Percentiles rank a stretch among this genome's conserved stretches.
phyloP scores from a whole-genome alignment of 2,329 filamentous ascomycete species.

The Mycosphaerella sp. region DNA sequence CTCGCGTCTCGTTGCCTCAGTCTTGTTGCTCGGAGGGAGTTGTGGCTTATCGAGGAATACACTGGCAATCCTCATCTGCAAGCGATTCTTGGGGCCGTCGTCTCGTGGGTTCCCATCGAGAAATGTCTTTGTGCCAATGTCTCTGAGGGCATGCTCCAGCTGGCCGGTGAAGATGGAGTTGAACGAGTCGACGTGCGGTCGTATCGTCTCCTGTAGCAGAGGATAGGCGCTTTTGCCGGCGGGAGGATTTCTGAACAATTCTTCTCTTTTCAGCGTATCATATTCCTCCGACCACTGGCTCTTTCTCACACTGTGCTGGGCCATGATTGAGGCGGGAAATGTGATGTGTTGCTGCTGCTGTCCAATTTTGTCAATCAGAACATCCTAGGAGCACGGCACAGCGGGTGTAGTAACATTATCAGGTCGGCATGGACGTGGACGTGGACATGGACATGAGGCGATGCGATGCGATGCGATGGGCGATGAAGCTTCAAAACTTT shows the following conservation, averaged over 20 bases:
- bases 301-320: constrained; percentile 4
- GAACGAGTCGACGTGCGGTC: constrained; percentile 92
- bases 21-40: constrained; percentile 76
- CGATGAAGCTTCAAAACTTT: too few species aligned
- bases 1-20: constrained; percentile 69
- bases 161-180: constrained; percentile 79
- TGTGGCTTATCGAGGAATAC: constrained; percentile 76
- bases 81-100: constrained; percentile 56
- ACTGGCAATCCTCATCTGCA: constrained; percentile 73
- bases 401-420: too few species aligned
- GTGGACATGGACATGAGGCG: too few species aligned
- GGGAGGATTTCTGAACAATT: constrained; percentile 83
- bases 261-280: constrained; percentile 76
- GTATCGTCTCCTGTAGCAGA: constrained; percentile 73
- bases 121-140: constrained; percentile 85
- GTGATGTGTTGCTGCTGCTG: too few species aligned
- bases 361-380: too few species aligned
- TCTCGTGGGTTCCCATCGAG: constrained; percentile 63
- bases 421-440: too few species aligned
- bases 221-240: constrained; percentile 85
- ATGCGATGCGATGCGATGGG: too few species aligned
- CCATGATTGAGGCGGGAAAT: background rate
- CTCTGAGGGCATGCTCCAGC: constrained; percentile 68
- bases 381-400: too few species aligned
- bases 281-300: constrained; percentile 74